These are phyloP conservation scores for Laetiporus sulphureus DNA, from an alignment of 1,284 basidiomycete genomes.

Conservation along the genomic window DNA sequence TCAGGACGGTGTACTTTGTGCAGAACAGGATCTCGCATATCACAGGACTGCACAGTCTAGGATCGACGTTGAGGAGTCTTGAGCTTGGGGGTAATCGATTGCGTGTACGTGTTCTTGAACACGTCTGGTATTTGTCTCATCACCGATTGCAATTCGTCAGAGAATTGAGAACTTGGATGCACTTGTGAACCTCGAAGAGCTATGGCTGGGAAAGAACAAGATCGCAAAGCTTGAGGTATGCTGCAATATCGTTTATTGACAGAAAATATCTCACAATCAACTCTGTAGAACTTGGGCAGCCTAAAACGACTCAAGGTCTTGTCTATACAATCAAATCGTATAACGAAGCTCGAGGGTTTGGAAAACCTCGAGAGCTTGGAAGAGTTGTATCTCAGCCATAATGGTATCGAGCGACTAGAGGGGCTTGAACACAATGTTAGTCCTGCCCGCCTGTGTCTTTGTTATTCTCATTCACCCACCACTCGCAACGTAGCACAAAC, in stretches of 20 bases:
- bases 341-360: conserved; percentile 82
- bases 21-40: conserved; percentile 93
- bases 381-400: conserved; percentile 93
- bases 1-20: conserved; percentile 87
- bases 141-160: conserved; percentile 40
- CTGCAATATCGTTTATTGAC: conserved; percentile 5
- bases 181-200: conserved; percentile 79
- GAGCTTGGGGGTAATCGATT: conserved; percentile 93
- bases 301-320: conserved; percentile 76
- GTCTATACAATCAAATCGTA: conserved; percentile 90
- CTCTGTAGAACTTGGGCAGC: conserved; percentile 45
- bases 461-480: background rate
- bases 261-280: background rate
- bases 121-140: too few relatives aligned
- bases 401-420: conserved; percentile 82
- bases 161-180: conserved; percentile 86
- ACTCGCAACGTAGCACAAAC: conserved; percentile 45
- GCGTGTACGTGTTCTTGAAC: conserved; percentile 40
- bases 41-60: conserved; percentile 53
- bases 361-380: conserved; percentile 71
- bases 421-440: conserved; percentile 81
- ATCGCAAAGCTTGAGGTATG: conserved; percentile 79
- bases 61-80: conserved; percentile 68
- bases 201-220: conserved; percentile 99
- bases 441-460: conserved; percentile 6